These are phyloP conservation scores for Lepraria neglecta DNA, from an alignment of 495 filamentous ascomycete species.

Conservation along the genomic window DNA sequence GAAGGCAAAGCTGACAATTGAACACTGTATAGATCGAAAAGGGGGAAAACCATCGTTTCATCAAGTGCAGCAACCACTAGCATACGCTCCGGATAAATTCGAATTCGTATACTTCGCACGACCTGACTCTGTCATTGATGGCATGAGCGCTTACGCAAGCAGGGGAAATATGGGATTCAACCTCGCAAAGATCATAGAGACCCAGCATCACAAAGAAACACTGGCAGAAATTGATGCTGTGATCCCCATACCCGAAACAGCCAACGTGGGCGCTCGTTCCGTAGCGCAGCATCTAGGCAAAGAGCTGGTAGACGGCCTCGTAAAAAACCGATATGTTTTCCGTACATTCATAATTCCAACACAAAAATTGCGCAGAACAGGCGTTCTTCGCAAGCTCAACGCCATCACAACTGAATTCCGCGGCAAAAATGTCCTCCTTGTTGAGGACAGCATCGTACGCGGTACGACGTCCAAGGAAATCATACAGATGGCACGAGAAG, in stretches of 20 bases:
- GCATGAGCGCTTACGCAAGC: constrained; percentile 82
- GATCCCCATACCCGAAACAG: constrained; percentile 83
- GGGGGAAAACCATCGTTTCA: constrained; percentile 45
- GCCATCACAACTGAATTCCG: constrained; percentile 6
- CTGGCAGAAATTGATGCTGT: constrained; percentile 86
- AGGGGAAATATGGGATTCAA: constrained; percentile 89
- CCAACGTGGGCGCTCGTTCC: constrained; percentile 74
- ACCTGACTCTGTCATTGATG: constrained; percentile 44
- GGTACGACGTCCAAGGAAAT: constrained; percentile 7
- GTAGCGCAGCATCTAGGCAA: constrained; percentile 67
- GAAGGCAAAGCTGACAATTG: too few species aligned
- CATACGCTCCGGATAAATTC: constrained; percentile 42
- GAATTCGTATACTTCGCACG: constrained; percentile 46
- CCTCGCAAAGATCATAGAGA: constrained; percentile 72
- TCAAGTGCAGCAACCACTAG: constrained; percentile 64
- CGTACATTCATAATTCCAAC: constrained; percentile 3
- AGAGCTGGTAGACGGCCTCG: constrained; percentile 75
- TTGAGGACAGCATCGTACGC: constrained; percentile 12
- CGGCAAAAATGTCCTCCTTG: constrained; percentile 9
- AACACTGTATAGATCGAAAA: too few species aligned
- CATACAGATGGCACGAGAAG: constrained; percentile 4
- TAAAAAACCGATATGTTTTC: constrained; percentile 12
- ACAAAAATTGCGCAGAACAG: not conserved
- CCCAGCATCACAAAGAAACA: constrained; percentile 69
- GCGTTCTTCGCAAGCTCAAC: constrained; percentile 8